Evolutionary conservation across 305 asterid genomes (phyloP).

Genomic region (Solanum aculeatissimum): DNA sequence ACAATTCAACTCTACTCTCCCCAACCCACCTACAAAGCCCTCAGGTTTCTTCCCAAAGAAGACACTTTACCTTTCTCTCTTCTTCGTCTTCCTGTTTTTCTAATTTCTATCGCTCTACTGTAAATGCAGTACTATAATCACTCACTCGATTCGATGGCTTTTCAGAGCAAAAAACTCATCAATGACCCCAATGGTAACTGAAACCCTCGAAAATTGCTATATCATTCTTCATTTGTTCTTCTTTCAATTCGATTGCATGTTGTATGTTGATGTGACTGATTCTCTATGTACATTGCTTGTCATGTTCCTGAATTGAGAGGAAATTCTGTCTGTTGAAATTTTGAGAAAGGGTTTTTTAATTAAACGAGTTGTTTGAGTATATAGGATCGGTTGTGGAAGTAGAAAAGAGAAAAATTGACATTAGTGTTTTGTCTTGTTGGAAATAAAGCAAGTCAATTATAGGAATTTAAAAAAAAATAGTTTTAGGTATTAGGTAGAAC

Average conservation of each 20-base stretch:
- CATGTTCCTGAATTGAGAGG: neutral
- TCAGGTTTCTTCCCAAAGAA: neutral
- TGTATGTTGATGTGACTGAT: neutral
- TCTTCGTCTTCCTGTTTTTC: neutral
- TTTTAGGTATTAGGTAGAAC: neutral
- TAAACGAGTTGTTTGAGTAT: neutral
- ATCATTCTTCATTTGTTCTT: neutral
- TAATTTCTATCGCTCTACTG: neutral
- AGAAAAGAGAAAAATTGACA: neutral
- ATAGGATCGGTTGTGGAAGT: neutral
- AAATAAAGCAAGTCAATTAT: neutral
- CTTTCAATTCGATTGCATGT: neutral
- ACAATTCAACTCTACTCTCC: neutral
- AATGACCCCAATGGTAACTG: conserved; percentile 74
- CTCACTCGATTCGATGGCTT: conserved; percentile 33
- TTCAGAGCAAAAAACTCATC: conserved; percentile 75
- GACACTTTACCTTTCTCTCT: neutral
- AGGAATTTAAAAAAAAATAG: neutral
- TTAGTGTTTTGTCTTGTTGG: neutral
- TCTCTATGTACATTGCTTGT: neutral
- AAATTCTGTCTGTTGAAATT: neutral
- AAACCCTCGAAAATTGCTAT: neutral
- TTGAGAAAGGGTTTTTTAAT: neutral
- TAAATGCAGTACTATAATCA: neutral
- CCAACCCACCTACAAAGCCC: neutral